Evolutionary conservation across 2,329 filamentous ascomycete species (phyloP).

Genomic region (Colletotrichum simmondsii): DNA sequence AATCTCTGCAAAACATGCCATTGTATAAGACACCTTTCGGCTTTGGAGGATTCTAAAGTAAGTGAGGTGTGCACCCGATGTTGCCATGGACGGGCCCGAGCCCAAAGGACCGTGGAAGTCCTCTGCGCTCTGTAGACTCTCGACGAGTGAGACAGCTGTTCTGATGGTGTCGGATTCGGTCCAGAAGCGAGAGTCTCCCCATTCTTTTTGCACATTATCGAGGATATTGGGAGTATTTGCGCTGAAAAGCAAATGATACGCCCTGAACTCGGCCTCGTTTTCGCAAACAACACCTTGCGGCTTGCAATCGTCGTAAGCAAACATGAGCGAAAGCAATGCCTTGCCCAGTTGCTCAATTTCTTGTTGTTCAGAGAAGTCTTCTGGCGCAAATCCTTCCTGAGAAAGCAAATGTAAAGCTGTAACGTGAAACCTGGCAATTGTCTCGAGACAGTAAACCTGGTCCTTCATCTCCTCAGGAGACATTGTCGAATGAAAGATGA

Average conservation of each 20-base stretch:
- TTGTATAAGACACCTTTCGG: slow-evolving; percentile 70
- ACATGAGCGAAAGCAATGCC: slow-evolving; percentile 71
- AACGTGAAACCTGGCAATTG: slow-evolving; percentile 74
- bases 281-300: slow-evolving; percentile 66
- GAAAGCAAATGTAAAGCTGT: slow-evolving; percentile 73
- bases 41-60: slow-evolving; percentile 71
- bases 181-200: slow-evolving; percentile 64
- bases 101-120: slow-evolving; percentile 68
- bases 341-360: slow-evolving; percentile 76
- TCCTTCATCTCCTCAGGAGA: slow-evolving; percentile 65
- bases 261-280: slow-evolving; percentile 74
- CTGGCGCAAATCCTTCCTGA: slow-evolving; percentile 62
- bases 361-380: slow-evolving; percentile 74
- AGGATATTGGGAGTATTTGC: slow-evolving; percentile 67
- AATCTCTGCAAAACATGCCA: slow-evolving; percentile 77
- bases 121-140: slow-evolving; percentile 68
- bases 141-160: slow-evolving; percentile 69
- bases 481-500: slow-evolving; percentile 74
- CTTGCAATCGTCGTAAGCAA: slow-evolving; percentile 74
- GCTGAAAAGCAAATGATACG: slow-evolving; percentile 73
- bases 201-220: slow-evolving; percentile 64
- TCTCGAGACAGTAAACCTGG: slow-evolving; percentile 73
- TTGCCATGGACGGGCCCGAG: slow-evolving; percentile 59
- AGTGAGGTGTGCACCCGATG: slow-evolving; percentile 60
- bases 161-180: slow-evolving; percentile 67